phyloP scores from a whole-genome alignment of 2,329 filamentous ascomycete genomes.

The Hansfordia pulvinata region DNA sequence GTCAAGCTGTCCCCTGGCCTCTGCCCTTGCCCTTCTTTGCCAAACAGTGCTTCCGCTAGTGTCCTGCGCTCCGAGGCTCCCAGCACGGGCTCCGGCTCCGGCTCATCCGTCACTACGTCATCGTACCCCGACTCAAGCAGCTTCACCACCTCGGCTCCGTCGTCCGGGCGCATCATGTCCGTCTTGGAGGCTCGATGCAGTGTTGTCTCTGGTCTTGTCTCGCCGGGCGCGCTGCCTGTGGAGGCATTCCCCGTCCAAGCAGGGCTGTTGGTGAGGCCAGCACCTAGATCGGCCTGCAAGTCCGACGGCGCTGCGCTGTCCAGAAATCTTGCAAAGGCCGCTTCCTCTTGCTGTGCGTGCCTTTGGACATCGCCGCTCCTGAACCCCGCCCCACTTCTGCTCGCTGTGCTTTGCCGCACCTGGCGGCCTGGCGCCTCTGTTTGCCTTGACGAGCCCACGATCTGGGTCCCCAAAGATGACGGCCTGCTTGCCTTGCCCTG shows the following conservation, averaged over 20 bases:
- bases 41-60: constrained; percentile 14
- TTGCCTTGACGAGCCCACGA: too few relatives aligned
- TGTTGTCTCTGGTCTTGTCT: too few relatives aligned
- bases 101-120: constrained; percentile 4
- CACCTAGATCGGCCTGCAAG: background rate
- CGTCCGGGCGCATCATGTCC: constrained; percentile 3
- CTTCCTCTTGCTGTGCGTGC: constrained; percentile 17
- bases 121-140: constrained; percentile 11
- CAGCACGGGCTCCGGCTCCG: constrained; percentile 7
- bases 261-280: background rate
- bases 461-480: too few relatives aligned
- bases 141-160: constrained; percentile 14
- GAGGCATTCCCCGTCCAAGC: too few relatives aligned
- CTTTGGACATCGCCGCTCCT: constrained; percentile 13
- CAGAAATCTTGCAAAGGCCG: constrained; percentile 22
- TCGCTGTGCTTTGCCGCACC: too few relatives aligned
- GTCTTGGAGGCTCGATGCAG: background rate
- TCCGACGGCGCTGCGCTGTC: constrained; percentile 7
- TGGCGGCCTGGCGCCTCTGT: too few relatives aligned
- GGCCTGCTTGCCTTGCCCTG: too few relatives aligned
- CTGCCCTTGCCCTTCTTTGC: constrained; percentile 2
- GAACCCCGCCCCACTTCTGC: too few relatives aligned
- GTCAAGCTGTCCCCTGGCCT: background rate
- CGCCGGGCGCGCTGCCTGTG: too few relatives aligned
- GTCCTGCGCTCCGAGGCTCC: constrained; percentile 7